Evolutionary conservation across 2,329 filamentous ascomycete species (phyloP).

Genomic region (Teratosphaeriaceae sp.): DNA sequence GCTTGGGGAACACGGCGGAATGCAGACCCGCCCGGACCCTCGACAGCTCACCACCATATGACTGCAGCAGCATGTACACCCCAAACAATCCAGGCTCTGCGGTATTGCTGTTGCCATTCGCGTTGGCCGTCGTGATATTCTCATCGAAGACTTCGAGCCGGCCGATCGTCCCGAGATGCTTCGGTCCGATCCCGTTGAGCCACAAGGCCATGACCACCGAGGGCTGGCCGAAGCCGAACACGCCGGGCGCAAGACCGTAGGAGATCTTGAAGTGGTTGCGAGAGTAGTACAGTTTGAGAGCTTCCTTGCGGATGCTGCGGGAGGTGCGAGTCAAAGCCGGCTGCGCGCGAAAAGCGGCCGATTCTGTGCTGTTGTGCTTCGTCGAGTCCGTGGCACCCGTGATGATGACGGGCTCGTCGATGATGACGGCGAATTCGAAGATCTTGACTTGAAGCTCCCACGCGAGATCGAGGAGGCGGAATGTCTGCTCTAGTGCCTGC

Average conservation of each 20-base stretch:
- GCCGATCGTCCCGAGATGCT: background rate
- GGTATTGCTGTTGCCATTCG: too few relatives aligned
- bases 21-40: too few relatives aligned
- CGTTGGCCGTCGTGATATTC: too few relatives aligned
- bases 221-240: background rate
- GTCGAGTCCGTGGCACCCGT: background rate
- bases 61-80: too few relatives aligned
- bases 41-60: too few relatives aligned
- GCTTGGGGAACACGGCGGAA: too few relatives aligned
- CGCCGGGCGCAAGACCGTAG: background rate
- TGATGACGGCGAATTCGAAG: slow-evolving; percentile 12
- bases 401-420: slow-evolving; percentile 5
- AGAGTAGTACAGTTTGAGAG: background rate
- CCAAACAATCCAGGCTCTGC: too few relatives aligned
- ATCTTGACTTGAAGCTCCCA: slow-evolving; percentile 13
- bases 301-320: background rate
- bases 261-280: background rate
- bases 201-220: background rate
- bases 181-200: background rate
- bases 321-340: background rate
- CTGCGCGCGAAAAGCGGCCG: background rate
- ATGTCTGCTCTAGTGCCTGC: slow-evolving; percentile 1
- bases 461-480: slow-evolving; percentile 17
- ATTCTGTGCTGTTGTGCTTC: background rate
- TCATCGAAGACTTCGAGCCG: background rate